These are phyloP conservation scores for Monosporozyma servazzii DNA, from an alignment of 805 yeast genomes.

Conservation along the genomic window DNA sequence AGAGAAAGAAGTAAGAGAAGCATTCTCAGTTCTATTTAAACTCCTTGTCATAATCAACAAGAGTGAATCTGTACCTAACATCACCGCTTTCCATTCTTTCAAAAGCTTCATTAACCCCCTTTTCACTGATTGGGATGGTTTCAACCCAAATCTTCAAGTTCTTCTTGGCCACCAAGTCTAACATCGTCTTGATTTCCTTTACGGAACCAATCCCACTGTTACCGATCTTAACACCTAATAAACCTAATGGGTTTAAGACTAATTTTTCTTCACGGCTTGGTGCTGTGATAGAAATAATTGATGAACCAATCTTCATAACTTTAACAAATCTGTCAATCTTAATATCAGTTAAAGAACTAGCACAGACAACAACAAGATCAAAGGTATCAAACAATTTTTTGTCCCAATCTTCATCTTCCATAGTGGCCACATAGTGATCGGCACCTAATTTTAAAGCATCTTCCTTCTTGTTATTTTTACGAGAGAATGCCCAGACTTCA, in stretches of 20 bases:
- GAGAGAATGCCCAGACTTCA: slow-evolving; percentile 47
- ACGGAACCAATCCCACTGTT: slow-evolving; percentile 37
- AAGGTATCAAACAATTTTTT: slow-evolving; percentile 27
- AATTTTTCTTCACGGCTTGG: slow-evolving; percentile 13
- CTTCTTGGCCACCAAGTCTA: slow-evolving; percentile 39
- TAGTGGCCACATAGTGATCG: slow-evolving; percentile 45
- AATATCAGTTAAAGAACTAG: slow-evolving; percentile 34
- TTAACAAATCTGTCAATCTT: slow-evolving; percentile 30
- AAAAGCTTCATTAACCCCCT: slow-evolving; percentile 37
- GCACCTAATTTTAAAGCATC: slow-evolving; percentile 46
- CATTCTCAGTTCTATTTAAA: slow-evolving; percentile 3
- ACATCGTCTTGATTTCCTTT: slow-evolving; percentile 39
- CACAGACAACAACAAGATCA: slow-evolving; percentile 43
- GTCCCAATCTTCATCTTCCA: slow-evolving; percentile 38
- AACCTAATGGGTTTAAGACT: slow-evolving; percentile 10
- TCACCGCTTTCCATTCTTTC: slow-evolving; percentile 41
- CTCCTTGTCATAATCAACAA: slow-evolving; percentile 39
- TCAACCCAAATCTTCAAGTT: slow-evolving; percentile 45
- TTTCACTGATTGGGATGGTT: slow-evolving; percentile 39
- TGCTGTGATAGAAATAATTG: slow-evolving; percentile 26
- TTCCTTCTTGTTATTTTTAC: slow-evolving; percentile 40
- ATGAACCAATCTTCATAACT: slow-evolving; percentile 28
- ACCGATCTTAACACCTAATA: slow-evolving; percentile 20
- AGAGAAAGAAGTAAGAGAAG: too few species aligned
- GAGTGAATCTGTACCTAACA: slow-evolving; percentile 45